Conservation (phyloP, 768 basidiomycete genomes). For the Leccinum longicurvipes region DNA sequence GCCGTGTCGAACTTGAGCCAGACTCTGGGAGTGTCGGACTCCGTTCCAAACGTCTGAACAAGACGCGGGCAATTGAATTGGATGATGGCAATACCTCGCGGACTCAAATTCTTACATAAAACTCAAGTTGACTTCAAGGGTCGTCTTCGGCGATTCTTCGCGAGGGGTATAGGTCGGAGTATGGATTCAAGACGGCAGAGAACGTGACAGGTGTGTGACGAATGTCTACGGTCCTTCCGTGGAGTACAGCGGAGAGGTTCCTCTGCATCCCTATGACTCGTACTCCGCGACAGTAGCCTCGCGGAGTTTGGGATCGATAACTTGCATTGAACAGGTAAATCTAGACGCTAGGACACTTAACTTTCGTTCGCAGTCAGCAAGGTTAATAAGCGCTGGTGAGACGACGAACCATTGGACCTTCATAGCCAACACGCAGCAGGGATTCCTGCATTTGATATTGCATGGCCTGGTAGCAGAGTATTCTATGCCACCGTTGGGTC, state of each 20-base stretch:
- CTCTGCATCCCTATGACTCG: background rate
- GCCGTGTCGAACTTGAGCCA: too few species aligned
- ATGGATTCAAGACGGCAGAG: background rate
- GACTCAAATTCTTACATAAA: background rate
- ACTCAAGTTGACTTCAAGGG: background rate
- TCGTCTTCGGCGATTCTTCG: too few species aligned
- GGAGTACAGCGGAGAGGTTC: background rate
- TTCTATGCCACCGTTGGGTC: background rate
- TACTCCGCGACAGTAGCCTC: conserved; percentile 24
- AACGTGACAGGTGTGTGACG: background rate
- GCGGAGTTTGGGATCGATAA: conserved; percentile 23
- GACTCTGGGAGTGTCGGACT: too few species aligned
- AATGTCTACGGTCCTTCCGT: background rate
- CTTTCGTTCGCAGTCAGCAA: background rate
- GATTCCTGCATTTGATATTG: background rate
- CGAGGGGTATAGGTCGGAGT: background rate
- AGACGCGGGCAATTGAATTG: too few species aligned
- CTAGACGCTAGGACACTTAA: background rate
- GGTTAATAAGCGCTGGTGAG: background rate
- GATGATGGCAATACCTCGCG: too few species aligned
- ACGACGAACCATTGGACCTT: background rate
- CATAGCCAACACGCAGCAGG: too few species aligned
- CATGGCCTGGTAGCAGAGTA: background rate
- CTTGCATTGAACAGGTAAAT: background rate
- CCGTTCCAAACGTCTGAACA: too few species aligned